Base-by-base conservation (phyloP, 1,284 basidiomycete genomes). In the Meripilus lineatus region DNA sequence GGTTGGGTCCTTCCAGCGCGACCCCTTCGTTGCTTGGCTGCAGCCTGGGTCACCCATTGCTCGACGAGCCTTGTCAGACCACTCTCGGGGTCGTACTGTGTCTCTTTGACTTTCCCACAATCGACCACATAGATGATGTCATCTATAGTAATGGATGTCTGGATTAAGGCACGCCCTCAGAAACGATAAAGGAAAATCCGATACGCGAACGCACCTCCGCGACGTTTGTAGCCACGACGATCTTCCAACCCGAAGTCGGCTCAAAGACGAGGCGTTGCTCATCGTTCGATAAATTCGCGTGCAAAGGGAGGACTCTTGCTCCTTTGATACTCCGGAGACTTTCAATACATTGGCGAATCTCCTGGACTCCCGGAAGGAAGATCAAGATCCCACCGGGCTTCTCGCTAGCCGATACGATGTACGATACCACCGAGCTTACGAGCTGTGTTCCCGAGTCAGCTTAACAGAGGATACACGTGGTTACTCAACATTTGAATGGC, bases 71-170 rank as follows among this genome's bases (percentile, higher is more conserved):
- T 71, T 24, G 90, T 88, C 53, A 97, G 68, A 22, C 88, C 82
- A 7, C 73, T 80, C 33, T 85, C 83, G 0, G 84, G 68, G 56
- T 94, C 90, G 59, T 87, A 93, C 48, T 79, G 79, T 3, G 79
- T 92, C 67, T 96, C 92, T 65, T 96, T 96, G 58, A 93, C 91
- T 59, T 84, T 86, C 1, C 94, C 94, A 0, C 80, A 70, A 54
- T 93, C 91, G 32, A 95, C 76, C 14, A 94, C 91, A 56, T 87
- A 91, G 24, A 89, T 73, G 22, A 94, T 77, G 54, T 94, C 92
- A 54, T 93, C 88, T 50, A 97, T 95, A 1, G 93, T 97, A 50
- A 97, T 93, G 3, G 89, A 93, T 1, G 93, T 96, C 78, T 96
- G 28, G 28, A 30, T 30, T 8, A 30, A 15, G 28, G 44, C 8